phyloP scores from a whole-genome alignment of 495 filamentous ascomycete species.

The Talaromyces trachyspermus region DNA sequence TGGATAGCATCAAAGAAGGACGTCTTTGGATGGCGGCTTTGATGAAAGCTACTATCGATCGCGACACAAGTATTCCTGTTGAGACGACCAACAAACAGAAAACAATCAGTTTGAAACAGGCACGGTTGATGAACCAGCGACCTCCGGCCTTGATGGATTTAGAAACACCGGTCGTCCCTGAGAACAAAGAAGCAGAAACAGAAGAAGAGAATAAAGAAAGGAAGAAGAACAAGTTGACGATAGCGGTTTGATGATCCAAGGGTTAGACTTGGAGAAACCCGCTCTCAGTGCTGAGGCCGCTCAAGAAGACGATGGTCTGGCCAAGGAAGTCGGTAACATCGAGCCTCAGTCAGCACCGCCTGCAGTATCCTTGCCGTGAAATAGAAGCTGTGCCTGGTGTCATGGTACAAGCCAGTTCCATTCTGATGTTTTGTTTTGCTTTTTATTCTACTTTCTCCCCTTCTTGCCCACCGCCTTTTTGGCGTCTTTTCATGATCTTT shows the following conservation, averaged over 20 bases:
- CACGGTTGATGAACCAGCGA: constrained; percentile 70
- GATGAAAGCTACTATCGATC: constrained; percentile 98
- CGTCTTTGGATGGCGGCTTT: constrained; percentile 97
- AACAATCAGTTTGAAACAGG: constrained; percentile 83
- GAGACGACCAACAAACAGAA: constrained; percentile 92
- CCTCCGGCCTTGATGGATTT: constrained; percentile 77
- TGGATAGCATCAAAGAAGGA: constrained; percentile 79
- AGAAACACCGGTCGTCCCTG: constrained; percentile 4
- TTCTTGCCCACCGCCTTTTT: too few species aligned
- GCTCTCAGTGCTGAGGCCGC: constrained; percentile 14
- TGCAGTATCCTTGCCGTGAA: not conserved
- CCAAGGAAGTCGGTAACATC: not conserved
- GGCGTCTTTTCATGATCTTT: not conserved
- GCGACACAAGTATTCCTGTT: constrained; percentile 69
- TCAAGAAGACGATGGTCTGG: constrained; percentile 9
- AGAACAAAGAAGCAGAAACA: constrained; percentile 1
- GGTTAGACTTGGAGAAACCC: constrained; percentile 24
- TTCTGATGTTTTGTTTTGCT: too few species aligned
- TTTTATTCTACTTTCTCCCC: too few species aligned
- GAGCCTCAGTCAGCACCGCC: not conserved
- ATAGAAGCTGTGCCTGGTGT: too few species aligned
- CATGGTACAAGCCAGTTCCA: too few species aligned
- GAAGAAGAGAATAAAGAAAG: constrained; percentile 5
- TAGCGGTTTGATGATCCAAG: constrained; percentile 27
- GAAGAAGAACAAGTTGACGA: constrained; percentile 20